These are phyloP conservation scores for Jackrogersella multiformis DNA, from an alignment of 495 filamentous ascomycete species.

Conservation along the genomic window DNA sequence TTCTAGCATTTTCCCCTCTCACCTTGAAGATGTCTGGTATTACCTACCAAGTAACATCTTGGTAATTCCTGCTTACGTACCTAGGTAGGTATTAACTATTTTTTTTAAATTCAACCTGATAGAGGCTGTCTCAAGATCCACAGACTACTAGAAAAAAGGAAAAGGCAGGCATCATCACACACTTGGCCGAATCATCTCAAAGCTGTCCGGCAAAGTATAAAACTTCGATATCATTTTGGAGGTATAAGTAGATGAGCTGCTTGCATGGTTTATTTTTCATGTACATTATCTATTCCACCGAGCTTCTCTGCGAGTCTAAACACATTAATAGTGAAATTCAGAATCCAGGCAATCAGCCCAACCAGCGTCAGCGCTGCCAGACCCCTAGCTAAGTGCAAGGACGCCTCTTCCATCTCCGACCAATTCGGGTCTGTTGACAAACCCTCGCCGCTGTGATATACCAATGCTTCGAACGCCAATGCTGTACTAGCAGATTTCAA, in stretches of 20 bases:
- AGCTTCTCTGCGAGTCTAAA: slow-evolving; percentile 84
- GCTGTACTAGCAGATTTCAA: slow-evolving; percentile 93
- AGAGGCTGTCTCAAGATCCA: too few species aligned
- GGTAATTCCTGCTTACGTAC: too few species aligned
- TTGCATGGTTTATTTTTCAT: slow-evolving; percentile 42
- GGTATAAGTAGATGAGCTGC: slow-evolving; percentile 29
- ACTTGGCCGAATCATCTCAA: not conserved
- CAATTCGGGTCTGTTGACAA: slow-evolving; percentile 10
- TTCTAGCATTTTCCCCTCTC: too few species aligned
- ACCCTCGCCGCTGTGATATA: slow-evolving; percentile 64
- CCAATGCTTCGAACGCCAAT: slow-evolving; percentile 85
- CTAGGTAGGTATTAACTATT: too few species aligned
- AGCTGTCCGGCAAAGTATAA: not conserved
- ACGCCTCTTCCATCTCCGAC: slow-evolving; percentile 45
- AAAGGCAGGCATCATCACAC: too few species aligned
- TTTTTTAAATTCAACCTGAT: too few species aligned
- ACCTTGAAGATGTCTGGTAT: too few species aligned
- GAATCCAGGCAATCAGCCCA: slow-evolving; percentile 85
- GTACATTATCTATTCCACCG: slow-evolving; percentile 60
- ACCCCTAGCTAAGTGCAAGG: slow-evolving; percentile 77
- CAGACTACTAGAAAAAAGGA: too few species aligned
- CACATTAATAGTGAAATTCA: slow-evolving; percentile 88
- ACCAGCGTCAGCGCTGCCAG: slow-evolving; percentile 83
- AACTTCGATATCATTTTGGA: not conserved
- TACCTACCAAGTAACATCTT: too few species aligned